Evolutionary conservation across 768 basidiomycete genomes (phyloP), one percentile per base, ranked within the genome.

Genomic region (Infundibulicybe gibba): DNA sequence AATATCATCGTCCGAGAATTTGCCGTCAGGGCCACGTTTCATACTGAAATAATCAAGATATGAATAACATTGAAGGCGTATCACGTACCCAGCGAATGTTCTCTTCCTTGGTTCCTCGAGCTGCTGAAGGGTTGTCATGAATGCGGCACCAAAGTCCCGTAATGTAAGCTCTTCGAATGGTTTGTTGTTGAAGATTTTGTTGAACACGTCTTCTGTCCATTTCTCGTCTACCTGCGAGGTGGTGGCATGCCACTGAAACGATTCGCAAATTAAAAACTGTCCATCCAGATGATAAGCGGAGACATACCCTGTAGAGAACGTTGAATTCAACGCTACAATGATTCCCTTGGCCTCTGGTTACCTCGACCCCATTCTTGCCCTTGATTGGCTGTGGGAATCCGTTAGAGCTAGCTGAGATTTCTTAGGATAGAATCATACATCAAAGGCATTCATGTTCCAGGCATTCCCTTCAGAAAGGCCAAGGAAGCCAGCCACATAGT

Each of bases 311-410:
- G 59, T 76, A 76, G 2, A 75, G 57, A n/a, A 74, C 44, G 39
- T 72, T 86, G 66, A 87, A 88, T 57, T 89, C 87, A 21, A 85
- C 69, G 21, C 83, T 86, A 45, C 74, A 73, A 48, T 77, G 77
- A 53, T 87, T 87, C 13, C 87, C 87, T 40, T 72, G 65, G 6
- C 85, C 87, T 9, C 80, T 72, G 2, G 54, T 55, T 2, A 72
- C 64, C 37, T 59, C 53, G 2, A 59, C 49, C 25, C 25, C 25
- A 11, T 72, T 62, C 32, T 62, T 62, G 4, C 48, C 57, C 15
- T 67, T 58, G 40, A 80, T 77, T 14, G 70, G 46, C 59, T 70
- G 43, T 3, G 41, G 42, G 15, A 31, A 3, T 25, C 3, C 25
- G 25, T 25, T 5, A 13, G 1, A 11, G 40, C 32, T 16, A 16